Evolutionary conservation across 345 rosid species (phyloP).

Genomic region (Eucalyptus polyanthemos): DNA sequence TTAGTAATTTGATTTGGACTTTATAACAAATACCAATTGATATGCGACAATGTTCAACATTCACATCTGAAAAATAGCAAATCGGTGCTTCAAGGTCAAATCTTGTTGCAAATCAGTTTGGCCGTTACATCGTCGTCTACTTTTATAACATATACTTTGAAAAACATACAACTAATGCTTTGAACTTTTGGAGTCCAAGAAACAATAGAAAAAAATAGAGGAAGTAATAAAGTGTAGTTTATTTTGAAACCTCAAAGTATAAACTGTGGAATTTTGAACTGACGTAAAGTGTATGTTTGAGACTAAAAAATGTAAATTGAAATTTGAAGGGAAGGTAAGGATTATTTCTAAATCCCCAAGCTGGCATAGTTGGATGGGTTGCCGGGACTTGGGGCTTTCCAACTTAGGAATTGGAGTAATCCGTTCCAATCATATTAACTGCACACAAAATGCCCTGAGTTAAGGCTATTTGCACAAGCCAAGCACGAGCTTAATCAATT

Average conservation of each 20-base stretch:
- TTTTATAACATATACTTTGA: background rate
- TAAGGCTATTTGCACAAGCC: background rate
- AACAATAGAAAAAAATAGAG: background rate
- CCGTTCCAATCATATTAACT: background rate
- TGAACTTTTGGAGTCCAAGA: background rate
- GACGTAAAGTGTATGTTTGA: background rate
- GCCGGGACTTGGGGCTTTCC: background rate
- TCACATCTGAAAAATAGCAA: background rate
- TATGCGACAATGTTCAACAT: background rate
- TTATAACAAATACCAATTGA: background rate
- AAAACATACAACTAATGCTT: background rate
- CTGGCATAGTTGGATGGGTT: background rate
- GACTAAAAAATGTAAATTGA: background rate
- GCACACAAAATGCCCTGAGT: fast-evolving
- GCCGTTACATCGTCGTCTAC: background rate
- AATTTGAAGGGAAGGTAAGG: background rate
- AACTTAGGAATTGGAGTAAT: background rate
- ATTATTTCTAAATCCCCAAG: background rate
- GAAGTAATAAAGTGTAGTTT: background rate
- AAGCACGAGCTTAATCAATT: background rate
- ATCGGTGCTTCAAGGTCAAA: background rate
- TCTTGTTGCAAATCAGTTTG: background rate
- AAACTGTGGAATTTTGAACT: background rate
- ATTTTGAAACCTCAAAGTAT: background rate
- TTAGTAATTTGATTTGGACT: background rate